Evolutionary conservation across 2,329 filamentous ascomycete genomes (phyloP).

Genomic region (Pyricularia grisea): DNA sequence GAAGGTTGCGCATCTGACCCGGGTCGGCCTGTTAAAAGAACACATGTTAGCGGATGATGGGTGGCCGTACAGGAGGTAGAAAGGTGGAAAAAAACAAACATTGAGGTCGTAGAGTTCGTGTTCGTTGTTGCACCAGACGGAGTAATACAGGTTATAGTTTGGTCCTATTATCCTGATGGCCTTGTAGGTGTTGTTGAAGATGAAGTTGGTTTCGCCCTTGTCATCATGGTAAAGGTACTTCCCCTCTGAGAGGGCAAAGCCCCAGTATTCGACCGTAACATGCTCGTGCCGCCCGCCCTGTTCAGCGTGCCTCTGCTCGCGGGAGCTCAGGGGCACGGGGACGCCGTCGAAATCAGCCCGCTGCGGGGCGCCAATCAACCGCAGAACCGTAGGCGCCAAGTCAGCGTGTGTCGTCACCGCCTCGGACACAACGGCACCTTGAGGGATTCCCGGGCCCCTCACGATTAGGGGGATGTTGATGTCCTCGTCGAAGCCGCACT

Average conservation of each 20-base stretch:
- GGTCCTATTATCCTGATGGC: constrained; percentile 17
- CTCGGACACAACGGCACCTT: too few relatives aligned
- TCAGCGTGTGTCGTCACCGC: constrained; percentile 18
- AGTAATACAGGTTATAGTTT: constrained; percentile 15
- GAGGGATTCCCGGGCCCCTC: constrained; percentile 18
- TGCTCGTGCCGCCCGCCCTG: constrained; percentile 18
- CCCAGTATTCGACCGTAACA: constrained; percentile 19
- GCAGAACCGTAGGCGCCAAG: constrained; percentile 19
- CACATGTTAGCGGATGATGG: too few relatives aligned
- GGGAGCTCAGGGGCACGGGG: constrained; percentile 7
- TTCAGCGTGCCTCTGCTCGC: too few relatives aligned
- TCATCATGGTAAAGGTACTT: constrained; percentile 3
- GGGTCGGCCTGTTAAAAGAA: constrained; percentile 42
- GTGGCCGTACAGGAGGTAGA: too few relatives aligned
- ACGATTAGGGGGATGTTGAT: constrained; percentile 21
- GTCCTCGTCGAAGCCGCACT: constrained; percentile 18
- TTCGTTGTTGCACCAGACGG: constrained; percentile 36
- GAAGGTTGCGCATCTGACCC: constrained; percentile 37
- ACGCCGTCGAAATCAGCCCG: constrained; percentile 15
- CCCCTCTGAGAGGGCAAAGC: constrained; percentile 14
- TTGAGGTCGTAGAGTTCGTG: constrained; percentile 54
- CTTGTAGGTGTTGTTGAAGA: constrained; percentile 20
- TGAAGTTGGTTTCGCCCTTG: not conserved
- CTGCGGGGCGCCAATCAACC: not conserved
- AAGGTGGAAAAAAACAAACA: too few relatives aligned